These are phyloP conservation scores for Phytopythium mirpurense DNA, from an alignment of 352 stramenopile species.

Conservation along the genomic window DNA sequence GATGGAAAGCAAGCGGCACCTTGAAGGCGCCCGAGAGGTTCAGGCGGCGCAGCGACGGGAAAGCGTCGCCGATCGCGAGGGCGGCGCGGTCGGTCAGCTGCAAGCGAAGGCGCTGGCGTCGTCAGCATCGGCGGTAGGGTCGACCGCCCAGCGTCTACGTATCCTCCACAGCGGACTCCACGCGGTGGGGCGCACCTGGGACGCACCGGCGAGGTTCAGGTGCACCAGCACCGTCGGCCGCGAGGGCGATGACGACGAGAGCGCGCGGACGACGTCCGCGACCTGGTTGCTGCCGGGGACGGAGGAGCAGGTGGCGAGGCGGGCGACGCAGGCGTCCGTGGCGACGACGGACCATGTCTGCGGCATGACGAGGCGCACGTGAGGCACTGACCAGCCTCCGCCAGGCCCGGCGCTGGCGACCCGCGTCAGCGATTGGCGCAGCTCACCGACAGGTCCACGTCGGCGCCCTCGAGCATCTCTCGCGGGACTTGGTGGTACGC, in stretches of 20 bases:
- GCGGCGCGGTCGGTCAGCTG: conserved; percentile 6
- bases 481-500: conserved; percentile 57
- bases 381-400: background rate
- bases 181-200: conserved; percentile 19
- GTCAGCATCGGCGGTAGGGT: too few species aligned
- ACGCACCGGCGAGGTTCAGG: conserved; percentile 35
- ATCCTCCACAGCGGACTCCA: background rate
- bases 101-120: background rate
- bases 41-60: background rate
- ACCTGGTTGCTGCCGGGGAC: conserved; percentile 22
- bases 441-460: conserved; percentile 58
- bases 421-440: background rate
- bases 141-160: too few species aligned
- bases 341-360: conserved; percentile 68
- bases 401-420: too few species aligned
- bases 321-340: conserved; percentile 46
- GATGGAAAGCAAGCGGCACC: background rate
- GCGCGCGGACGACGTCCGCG: conserved; percentile 12
- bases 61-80: background rate
- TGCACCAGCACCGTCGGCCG: conserved; percentile 15
- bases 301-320: conserved; percentile 14
- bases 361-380: background rate
- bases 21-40: conserved; percentile 3
- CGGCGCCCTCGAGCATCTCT: conserved; percentile 48
- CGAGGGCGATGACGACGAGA: conserved; percentile 2